These are phyloP conservation scores for Penicillium verrucosum DNA, from an alignment of 2,329 filamentous ascomycete species.

Conservation along the genomic window DNA sequence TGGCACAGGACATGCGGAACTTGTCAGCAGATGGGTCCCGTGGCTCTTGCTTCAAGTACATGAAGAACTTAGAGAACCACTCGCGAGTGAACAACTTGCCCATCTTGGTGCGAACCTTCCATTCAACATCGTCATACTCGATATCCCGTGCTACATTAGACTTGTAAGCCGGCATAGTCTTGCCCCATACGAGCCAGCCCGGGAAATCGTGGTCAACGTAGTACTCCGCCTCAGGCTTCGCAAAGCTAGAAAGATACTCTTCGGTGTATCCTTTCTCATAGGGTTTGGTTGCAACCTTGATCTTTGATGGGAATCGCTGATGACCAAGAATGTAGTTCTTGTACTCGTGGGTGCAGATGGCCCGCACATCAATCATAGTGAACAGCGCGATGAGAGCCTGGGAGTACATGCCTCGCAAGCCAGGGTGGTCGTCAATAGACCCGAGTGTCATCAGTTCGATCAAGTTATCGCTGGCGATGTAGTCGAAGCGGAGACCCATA, in stretches of 20 bases:
- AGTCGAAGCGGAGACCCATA: constrained; percentile 86
- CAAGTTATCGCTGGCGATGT: constrained; percentile 75
- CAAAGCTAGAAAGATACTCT: constrained; percentile 74
- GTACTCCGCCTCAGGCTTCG: constrained; percentile 73
- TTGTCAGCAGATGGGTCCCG: constrained; percentile 76
- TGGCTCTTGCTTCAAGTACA: constrained; percentile 93
- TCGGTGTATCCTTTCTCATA: constrained; percentile 76
- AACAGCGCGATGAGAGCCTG: constrained; percentile 77
- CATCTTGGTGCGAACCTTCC: constrained; percentile 69
- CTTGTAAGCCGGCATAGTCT: constrained; percentile 75
- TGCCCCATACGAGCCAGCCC: constrained; percentile 95
- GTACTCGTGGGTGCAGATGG: constrained; percentile 81
- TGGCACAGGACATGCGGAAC: constrained; percentile 83
- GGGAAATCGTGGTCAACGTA: constrained; percentile 90
- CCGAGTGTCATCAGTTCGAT: constrained; percentile 79
- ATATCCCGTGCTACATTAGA: constrained; percentile 64
- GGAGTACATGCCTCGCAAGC: constrained; percentile 74
- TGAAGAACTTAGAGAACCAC: constrained; percentile 86
- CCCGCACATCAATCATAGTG: constrained; percentile 81
- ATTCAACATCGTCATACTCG: constrained; percentile 79
- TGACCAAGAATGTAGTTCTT: constrained; percentile 80
- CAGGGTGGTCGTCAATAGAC: constrained; percentile 85
- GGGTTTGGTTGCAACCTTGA: constrained; percentile 69
- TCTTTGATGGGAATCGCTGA: constrained; percentile 72
- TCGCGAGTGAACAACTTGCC: constrained; percentile 73